Evolutionary conservation across 768 basidiomycete species (phyloP).

Genomic region (Neoboletus magnificus): DNA sequence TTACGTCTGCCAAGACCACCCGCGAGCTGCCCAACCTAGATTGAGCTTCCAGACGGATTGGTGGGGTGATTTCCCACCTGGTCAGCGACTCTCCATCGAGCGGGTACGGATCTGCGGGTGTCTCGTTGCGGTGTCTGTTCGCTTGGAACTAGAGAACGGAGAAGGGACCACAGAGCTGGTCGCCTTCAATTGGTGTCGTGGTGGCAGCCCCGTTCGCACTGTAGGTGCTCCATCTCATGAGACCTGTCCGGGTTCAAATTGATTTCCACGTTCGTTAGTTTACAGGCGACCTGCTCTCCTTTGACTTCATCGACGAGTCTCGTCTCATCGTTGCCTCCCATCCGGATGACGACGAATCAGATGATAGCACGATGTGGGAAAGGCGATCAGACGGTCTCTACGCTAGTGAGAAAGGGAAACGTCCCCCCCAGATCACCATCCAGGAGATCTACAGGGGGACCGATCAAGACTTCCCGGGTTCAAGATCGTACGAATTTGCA

Average conservation of each 20-base stretch:
- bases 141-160: constrained; percentile 31
- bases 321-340: constrained; percentile 26
- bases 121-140: constrained; percentile 24
- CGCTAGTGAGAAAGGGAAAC: constrained; percentile 28
- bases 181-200: constrained; percentile 30
- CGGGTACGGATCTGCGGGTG: constrained; percentile 29
- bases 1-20: constrained; percentile 54
- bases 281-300: constrained; percentile 30
- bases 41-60: constrained; percentile 32
- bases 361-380: constrained; percentile 29
- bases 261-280: constrained; percentile 14
- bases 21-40: constrained; percentile 34
- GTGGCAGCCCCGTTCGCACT: constrained; percentile 26
- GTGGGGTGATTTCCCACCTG: constrained; percentile 32
- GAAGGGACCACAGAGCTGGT: constrained; percentile 32
- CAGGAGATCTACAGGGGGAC: constrained; percentile 19
- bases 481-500: constrained; percentile 50
- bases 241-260: not conserved
- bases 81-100: constrained; percentile 31
- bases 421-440: constrained; percentile 28
- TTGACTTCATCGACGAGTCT: constrained; percentile 29
- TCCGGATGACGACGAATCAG: constrained; percentile 34
- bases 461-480: constrained; percentile 8
- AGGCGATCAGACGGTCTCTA: constrained; percentile 32
- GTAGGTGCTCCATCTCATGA: constrained; percentile 11